Percentiles rank a stretch among this genome's conserved stretches.
These are phyloP conservation scores for Nakazawaea molendinolei DNA, from an alignment of 805 yeast species.

Conservation along the genomic window DNA sequence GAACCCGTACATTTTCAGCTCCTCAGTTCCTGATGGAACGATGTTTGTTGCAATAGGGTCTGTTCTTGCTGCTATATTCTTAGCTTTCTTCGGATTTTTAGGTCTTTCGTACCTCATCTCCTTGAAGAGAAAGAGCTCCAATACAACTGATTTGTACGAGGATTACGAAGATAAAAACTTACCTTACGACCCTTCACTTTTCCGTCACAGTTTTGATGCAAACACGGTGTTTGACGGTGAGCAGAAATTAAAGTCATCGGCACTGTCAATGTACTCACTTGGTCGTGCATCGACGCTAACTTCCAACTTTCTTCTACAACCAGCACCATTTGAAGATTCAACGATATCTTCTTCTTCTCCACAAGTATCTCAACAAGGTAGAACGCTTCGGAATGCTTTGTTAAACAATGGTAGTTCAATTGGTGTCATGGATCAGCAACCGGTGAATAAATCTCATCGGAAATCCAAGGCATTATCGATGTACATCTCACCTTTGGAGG, in stretches of 20 bases:
- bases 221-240: not conserved
- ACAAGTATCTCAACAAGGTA: conserved; percentile 18
- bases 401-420: conserved; percentile 12
- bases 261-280: conserved; percentile 4
- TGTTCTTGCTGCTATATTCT: conserved; percentile 20
- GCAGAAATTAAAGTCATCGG: not conserved
- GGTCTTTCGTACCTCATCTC: conserved; percentile 2
- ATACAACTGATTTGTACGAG: conserved; percentile 6
- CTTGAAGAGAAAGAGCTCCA: conserved; percentile 4
- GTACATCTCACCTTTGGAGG: conserved; percentile 22
- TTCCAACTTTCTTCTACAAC: not conserved
- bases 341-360: no score
- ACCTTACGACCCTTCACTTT: conserved; percentile 10
- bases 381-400: conserved; percentile 12
- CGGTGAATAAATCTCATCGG: conserved; percentile 10
- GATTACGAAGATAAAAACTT: conserved; percentile 4
- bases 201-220: conserved; percentile 4
- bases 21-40: conserved; percentile 27
- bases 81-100: conserved; percentile 12
- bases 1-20: conserved; percentile 27
- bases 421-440: conserved; percentile 6
- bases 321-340: conserved; percentile 6
- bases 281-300: conserved; percentile 4
- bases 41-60: conserved; percentile 38
- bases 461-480: conserved; percentile 13